Percentiles rank a stretch among this genome's conserved stretches.
These are phyloP conservation scores for Trichosporon inkin DNA, from an alignment of 1,284 basidiomycete genomes.

Conservation along the genomic window DNA sequence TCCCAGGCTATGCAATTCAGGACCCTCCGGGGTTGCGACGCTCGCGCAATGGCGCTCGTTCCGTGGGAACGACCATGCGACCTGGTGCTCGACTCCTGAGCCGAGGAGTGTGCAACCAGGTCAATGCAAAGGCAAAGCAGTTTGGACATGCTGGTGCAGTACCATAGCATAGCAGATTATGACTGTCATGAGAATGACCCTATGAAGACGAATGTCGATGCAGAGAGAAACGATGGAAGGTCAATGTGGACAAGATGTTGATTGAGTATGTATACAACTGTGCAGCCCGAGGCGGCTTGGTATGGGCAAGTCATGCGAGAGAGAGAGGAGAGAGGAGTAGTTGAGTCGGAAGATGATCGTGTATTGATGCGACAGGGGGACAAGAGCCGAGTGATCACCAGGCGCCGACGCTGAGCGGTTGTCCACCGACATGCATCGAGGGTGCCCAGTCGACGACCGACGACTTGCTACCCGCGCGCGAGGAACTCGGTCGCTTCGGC, in stretches of 20 bases:
- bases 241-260: slow-evolving; percentile 18
- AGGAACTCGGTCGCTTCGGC: slow-evolving; percentile 16
- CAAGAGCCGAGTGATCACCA: slow-evolving; percentile 12
- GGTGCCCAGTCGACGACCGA: slow-evolving; percentile 17
- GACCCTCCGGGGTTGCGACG: too few species aligned
- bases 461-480: slow-evolving; percentile 13
- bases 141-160: too few species aligned
- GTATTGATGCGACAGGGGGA: not conserved
- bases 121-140: too few species aligned
- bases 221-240: slow-evolving; percentile 13
- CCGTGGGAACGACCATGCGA: too few species aligned
- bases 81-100: too few species aligned
- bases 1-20: too few species aligned
- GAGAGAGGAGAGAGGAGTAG: not conserved
- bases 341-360: not conserved
- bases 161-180: too few species aligned
- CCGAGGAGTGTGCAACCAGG: too few species aligned
- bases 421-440: slow-evolving; percentile 14
- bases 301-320: not conserved
- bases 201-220: slow-evolving; percentile 16
- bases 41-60: too few species aligned
- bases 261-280: slow-evolving; percentile 21
- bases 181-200: not conserved
- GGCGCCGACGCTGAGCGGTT: slow-evolving; percentile 20
- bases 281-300: slow-evolving; percentile 13